A percentile compares a stretch with the other conserved stretches of the same genome.
These are phyloP conservation scores for Exsudoporus frostii DNA, from an alignment of 768 basidiomycete genomes.

Conservation along the genomic window DNA sequence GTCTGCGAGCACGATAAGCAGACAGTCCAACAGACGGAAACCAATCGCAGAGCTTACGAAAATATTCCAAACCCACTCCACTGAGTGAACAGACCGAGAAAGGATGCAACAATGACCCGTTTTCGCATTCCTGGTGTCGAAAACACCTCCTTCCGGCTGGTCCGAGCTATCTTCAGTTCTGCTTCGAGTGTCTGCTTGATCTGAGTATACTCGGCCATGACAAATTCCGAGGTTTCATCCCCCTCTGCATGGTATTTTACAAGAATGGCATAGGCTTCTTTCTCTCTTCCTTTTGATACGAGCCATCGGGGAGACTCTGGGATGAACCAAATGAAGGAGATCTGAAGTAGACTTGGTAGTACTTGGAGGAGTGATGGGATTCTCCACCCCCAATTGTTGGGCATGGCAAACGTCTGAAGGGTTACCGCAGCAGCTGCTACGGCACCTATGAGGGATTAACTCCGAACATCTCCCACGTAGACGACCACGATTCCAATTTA, in stretches of 20 bases:
- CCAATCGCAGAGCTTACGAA: neutral
- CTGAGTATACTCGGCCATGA: conserved; percentile 54
- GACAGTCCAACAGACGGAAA: too few relatives aligned
- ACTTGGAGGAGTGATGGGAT: conserved; percentile 60
- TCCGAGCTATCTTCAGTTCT: conserved; percentile 2
- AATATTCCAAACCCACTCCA: conserved; percentile 15
- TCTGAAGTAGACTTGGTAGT: conserved; percentile 50
- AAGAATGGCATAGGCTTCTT: conserved; percentile 47
- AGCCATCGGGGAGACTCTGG: conserved; percentile 70
- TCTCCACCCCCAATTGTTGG: conserved; percentile 63
- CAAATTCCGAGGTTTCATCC: conserved; percentile 47
- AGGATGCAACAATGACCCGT: conserved; percentile 9
- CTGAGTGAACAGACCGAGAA: conserved; percentile 14
- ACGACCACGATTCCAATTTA: neutral
- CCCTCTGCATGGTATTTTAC: conserved; percentile 62
- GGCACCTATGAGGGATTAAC: conserved; percentile 10
- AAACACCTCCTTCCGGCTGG: neutral
- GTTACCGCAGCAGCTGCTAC: conserved; percentile 48
- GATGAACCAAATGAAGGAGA: conserved; percentile 53
- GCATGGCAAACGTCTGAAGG: conserved; percentile 61
- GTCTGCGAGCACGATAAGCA: conserved; percentile 3
- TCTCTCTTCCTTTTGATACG: conserved; percentile 50
- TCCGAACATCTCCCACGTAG: too few relatives aligned
- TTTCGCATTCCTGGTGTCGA: conserved; percentile 16
- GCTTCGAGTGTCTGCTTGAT: conserved; percentile 51